Evolutionary conservation across 2,329 filamentous ascomycete species (phyloP).

Genomic region (Mollisiaceae sp.): DNA sequence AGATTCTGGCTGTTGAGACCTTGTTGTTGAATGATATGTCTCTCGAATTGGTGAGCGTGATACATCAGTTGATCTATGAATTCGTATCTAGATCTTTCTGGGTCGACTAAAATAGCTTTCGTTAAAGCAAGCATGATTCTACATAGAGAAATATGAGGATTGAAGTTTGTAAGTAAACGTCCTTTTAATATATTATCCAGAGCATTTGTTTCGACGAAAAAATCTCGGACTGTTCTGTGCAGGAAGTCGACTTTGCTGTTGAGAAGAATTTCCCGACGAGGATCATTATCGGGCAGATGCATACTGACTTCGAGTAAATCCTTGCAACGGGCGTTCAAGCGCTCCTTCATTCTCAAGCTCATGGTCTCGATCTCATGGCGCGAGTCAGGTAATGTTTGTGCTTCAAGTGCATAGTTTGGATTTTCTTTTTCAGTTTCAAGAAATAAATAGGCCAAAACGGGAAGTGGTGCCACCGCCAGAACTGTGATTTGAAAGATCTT

Average conservation of each 20-base stretch:
- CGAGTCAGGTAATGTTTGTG: neutral
- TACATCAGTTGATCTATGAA: no score
- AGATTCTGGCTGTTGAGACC: neutral
- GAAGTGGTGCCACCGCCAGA: neutral
- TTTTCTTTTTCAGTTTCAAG: slow-evolving; percentile 1
- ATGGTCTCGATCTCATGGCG: neutral
- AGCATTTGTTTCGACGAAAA: neutral
- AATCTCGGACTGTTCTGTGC: neutral
- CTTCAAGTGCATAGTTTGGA: neutral
- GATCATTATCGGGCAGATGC: no score
- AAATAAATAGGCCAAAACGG: neutral
- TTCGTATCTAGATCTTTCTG: no score
- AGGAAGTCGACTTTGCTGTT: neutral
- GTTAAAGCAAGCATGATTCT: neutral
- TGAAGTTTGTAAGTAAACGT: neutral
- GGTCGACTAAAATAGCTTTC: neutral
- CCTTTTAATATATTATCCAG: neutral
- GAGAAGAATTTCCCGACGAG: no score
- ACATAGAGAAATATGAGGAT: neutral
- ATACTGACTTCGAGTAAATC: neutral
- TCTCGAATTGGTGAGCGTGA: neutral
- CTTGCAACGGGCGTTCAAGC: neutral
- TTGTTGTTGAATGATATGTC: neutral
- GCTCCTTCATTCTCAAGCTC: neutral
- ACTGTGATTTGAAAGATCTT: neutral